phyloP scores from a whole-genome alignment of 2,329 filamentous ascomycete genomes.

The Colletotrichum spaethianum region DNA sequence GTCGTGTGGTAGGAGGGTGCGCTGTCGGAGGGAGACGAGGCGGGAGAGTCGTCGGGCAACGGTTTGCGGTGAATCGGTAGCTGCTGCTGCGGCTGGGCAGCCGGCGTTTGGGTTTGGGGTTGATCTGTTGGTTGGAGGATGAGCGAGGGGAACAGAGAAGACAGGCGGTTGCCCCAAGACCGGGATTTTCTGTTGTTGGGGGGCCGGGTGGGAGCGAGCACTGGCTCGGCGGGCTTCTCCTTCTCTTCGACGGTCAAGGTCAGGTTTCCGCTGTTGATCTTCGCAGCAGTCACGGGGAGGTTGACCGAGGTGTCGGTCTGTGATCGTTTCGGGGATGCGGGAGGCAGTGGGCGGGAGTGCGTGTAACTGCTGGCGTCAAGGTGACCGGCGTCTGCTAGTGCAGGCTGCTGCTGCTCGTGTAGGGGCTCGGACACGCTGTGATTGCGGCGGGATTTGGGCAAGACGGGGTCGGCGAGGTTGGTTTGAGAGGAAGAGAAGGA shows the following conservation, averaged over 20 bases:
- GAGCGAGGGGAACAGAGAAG: conserved; percentile 56
- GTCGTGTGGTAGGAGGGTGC: conserved; percentile 31
- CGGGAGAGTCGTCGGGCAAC: conserved; percentile 27
- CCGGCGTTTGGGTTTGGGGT: conserved; percentile 38
- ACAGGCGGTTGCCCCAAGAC: conserved; percentile 54
- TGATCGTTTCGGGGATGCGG: conserved; percentile 38
- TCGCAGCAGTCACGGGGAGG: conserved; percentile 8
- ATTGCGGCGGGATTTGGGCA: conserved; percentile 33
- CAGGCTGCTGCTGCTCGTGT: conserved; percentile 18
- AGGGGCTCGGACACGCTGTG: conserved; percentile 39
- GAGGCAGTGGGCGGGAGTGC: conserved; percentile 25
- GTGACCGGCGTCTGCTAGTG: conserved; percentile 21
- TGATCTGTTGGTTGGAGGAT: conserved; percentile 52
- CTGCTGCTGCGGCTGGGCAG: conserved; percentile 37
- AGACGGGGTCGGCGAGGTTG: conserved; percentile 34
- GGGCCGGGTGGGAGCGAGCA: conserved; percentile 35
- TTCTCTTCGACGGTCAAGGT: conserved; percentile 26
- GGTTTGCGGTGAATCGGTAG: conserved; percentile 44
- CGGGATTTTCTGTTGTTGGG: conserved; percentile 50
- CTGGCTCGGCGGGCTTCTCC: conserved; percentile 39
- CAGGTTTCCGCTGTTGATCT: conserved; percentile 3
- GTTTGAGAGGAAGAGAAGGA: conserved; percentile 48
- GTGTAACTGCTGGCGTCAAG: conserved; percentile 17
- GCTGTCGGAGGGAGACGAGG: conserved; percentile 37
- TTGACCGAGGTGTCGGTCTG: conserved; percentile 32